These are phyloP conservation scores for Boletus pseudo-olivaceus DNA, from an alignment of 768 basidiomycete species.

Conservation along the genomic window DNA sequence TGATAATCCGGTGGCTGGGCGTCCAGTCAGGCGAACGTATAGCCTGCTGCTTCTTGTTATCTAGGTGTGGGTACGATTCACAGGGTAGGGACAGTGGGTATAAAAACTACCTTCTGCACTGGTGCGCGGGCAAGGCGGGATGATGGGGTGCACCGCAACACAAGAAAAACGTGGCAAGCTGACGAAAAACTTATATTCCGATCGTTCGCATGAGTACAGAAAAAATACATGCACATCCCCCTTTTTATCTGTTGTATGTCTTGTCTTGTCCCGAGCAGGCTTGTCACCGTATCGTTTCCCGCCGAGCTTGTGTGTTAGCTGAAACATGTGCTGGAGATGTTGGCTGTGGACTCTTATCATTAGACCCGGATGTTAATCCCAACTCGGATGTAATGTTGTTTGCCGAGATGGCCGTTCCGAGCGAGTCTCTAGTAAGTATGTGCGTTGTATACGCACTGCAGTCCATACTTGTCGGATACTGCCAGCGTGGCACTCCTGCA, in stretches of 20 bases:
- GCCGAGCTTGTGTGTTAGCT: neutral
- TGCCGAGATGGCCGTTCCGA: neutral
- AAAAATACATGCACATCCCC: neutral
- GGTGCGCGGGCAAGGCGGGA: conserved; percentile 14
- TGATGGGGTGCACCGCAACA: conserved; percentile 5
- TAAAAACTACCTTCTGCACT: conserved; percentile 3
- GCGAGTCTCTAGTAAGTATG: neutral
- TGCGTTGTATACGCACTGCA: neutral
- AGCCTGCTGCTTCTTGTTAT: neutral
- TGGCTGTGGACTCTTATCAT: neutral
- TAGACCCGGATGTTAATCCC: neutral
- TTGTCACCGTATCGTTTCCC: conserved; percentile 1
- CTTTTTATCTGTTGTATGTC: conserved; percentile 1
- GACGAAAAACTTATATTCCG: neutral
- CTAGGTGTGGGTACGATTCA: conserved; percentile 1
- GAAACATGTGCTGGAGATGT: neutral
- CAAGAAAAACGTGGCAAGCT: neutral
- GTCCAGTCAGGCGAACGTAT: neutral
- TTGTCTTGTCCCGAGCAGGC: neutral
- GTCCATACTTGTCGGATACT: neutral
- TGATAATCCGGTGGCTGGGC: neutral
- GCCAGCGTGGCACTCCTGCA: neutral
- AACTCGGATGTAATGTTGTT: neutral
- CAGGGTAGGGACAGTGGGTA: conserved; percentile 1
- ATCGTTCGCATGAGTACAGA: neutral